Evolutionary conservation across 2,329 filamentous ascomycete genomes (phyloP), one percentile per base, ranked within the genome.

Genomic region (Xylariomycetidae sp.): DNA sequence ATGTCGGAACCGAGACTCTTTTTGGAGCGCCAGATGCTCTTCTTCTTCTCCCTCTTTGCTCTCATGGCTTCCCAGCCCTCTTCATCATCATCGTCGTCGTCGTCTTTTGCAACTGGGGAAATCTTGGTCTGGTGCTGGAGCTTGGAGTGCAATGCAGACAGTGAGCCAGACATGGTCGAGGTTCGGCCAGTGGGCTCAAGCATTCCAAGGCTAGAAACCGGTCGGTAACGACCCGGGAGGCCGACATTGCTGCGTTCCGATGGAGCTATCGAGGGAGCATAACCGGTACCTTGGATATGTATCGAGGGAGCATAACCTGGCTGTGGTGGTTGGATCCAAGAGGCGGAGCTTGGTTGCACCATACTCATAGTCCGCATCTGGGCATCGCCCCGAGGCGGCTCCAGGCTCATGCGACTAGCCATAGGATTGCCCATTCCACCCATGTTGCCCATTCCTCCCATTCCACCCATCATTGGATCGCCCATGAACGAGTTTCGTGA

Each of bases 161-260:
- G 42, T 7, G 61, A 61, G 8, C 64, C 59, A 1, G 69, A 62
- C 56, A 71, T 71, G 27, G 60, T 63, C 15, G 64, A 56, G 9
- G 64, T 63, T 30, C 61, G 63, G 4, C 58, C 55, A 13, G 49
- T 31, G 23, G 29, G 44, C 27, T 61, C 51, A 36, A 49, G 41
- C 5, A 59, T 54, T 6, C 66, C 69, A 34, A 72, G 67, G 26
- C 83, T 82, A 0, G 86, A 88, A 1, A 97, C 90, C 2, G 92
- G 88, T 28, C 92, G 78, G 63, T 98, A 98, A 27, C 92, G 80
- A 19, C 87, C 82, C 7, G 92, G 88, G 33, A 94, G 73, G 12
- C 92, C 92, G 41, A 96, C 69, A 57, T 94, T 97, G 69, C 89
- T 97, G 41, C 92, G 83, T 64, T 97, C 92, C 5, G 88, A 95